Percentiles rank a stretch among this genome's conserved stretches.
Evolutionary conservation across 306 rosid species (phyloP).

Genomic region (Ormosia semicastrata): DNA sequence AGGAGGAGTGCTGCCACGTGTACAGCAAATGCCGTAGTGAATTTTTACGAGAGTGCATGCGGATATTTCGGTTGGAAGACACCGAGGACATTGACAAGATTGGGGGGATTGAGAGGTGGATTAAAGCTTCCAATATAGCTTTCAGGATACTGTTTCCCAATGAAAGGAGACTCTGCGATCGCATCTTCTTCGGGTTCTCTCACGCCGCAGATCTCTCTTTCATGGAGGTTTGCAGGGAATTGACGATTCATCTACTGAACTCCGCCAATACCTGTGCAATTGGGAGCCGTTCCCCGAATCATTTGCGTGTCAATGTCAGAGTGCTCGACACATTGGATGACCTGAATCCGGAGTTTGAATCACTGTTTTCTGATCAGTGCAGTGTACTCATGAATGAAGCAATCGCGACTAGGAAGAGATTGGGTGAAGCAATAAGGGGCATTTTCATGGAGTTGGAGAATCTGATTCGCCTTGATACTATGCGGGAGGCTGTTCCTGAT

Average conservation of each 20-base stretch:
- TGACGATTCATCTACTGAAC: slow-evolving; percentile 56
- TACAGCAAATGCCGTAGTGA: slow-evolving; percentile 62
- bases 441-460: not conserved
- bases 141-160: slow-evolving; percentile 64
- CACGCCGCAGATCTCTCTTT: slow-evolving; percentile 57
- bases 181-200: slow-evolving; percentile 53
- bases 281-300: slow-evolving; percentile 53
- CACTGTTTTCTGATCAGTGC: slow-evolving; percentile 45
- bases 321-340: slow-evolving; percentile 58
- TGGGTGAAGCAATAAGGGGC: not conserved
- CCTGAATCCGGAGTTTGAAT: slow-evolving; percentile 30
- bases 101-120: slow-evolving; percentile 69
- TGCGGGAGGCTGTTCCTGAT: not conserved
- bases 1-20: slow-evolving; percentile 60
- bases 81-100: slow-evolving; percentile 50
- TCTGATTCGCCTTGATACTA: too few relatives aligned
- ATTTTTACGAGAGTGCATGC: slow-evolving; percentile 61
- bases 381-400: slow-evolving; percentile 47
- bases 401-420: slow-evolving; percentile 21
- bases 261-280: slow-evolving; percentile 48
- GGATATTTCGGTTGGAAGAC: slow-evolving; percentile 52
- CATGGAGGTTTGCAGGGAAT: slow-evolving; percentile 60
- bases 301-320: slow-evolving; percentile 39
- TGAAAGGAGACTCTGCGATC: slow-evolving; percentile 61
- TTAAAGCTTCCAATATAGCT: slow-evolving; percentile 49